Evolutionary conservation across 495 filamentous ascomycete genomes (phyloP).

Genomic region (Neurospora sp.): DNA sequence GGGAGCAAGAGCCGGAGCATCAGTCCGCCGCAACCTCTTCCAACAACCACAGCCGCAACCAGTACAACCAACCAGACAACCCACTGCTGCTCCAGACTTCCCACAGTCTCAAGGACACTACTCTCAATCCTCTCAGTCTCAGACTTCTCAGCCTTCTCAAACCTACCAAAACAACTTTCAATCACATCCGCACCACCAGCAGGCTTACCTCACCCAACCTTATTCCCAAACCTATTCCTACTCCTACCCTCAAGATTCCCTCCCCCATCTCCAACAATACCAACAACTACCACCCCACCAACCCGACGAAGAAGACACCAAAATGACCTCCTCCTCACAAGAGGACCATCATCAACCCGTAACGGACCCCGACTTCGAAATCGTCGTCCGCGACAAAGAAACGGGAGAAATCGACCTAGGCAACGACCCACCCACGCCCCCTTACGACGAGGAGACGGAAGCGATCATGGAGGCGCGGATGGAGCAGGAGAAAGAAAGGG

Average conservation of each 20-base stretch:
- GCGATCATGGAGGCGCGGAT: constrained; percentile 31
- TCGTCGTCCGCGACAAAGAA: constrained; percentile 65
- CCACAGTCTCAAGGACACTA: not conserved
- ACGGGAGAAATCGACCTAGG: constrained; percentile 57
- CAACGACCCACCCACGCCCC: constrained; percentile 46
- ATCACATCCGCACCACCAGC: not conserved
- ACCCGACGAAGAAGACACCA: not conserved
- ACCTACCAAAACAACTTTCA: not conserved
- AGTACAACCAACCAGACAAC: not conserved
- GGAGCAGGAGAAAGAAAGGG: constrained; percentile 37
- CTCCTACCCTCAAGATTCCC: not conserved
- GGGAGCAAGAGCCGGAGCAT: not conserved
- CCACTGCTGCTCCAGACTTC: not conserved
- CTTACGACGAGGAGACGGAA: constrained; percentile 46
- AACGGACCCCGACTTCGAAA: constrained; percentile 44
- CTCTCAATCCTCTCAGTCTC: not conserved
- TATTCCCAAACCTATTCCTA: not conserved
- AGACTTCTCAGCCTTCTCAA: not conserved
- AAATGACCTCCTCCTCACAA: not conserved
- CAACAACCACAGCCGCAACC: constrained; percentile 12
- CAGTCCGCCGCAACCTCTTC: constrained; percentile 65
- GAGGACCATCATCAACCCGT: not conserved
- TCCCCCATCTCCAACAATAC: not conserved
- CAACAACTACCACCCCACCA: not conserved
- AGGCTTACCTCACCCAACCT: not conserved